A percentile compares a stretch with the other conserved stretches of the same genome.
Evolutionary conservation across 805 yeast species (phyloP).

Genomic region (Yamadazyma tumulicola): DNA sequence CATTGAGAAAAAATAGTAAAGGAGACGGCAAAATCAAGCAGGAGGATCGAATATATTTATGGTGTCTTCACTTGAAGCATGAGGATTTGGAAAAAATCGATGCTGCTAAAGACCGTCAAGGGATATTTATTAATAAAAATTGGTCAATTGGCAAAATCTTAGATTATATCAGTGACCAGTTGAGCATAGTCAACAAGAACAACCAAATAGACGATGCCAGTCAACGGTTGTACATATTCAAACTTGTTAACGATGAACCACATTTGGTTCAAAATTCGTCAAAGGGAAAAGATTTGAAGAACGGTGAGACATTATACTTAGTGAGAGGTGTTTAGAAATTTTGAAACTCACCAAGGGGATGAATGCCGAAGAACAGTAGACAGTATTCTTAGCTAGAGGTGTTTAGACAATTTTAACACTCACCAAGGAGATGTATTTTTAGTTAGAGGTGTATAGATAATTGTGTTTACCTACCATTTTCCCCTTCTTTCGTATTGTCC

Average conservation of each 20-base stretch:
- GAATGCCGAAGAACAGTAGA: no score
- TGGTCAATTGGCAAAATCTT: slow-evolving; percentile 62
- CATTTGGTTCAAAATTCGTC: slow-evolving; percentile 26
- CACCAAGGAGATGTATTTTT: no score
- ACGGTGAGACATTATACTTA: slow-evolving; percentile 50
- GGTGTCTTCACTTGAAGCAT: slow-evolving; percentile 38
- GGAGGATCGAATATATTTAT: slow-evolving; percentile 47
- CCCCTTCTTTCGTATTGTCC: no score
- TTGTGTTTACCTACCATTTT: no score
- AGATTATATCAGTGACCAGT: slow-evolving; percentile 47
- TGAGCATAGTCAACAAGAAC: slow-evolving; percentile 48
- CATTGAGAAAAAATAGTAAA: slow-evolving; percentile 41
- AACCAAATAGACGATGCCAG: slow-evolving; percentile 40
- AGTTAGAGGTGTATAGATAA: no score
- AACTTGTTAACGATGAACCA: slow-evolving; percentile 28
- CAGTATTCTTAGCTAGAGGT: no score
- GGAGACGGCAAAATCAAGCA: slow-evolving; percentile 47
- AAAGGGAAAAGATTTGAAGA: slow-evolving; percentile 36
- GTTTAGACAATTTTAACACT: no score
- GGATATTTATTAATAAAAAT: slow-evolving; percentile 47
- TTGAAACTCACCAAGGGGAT: no score
- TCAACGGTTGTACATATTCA: slow-evolving; percentile 48
- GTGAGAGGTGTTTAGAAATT: slow-evolving; percentile 58
- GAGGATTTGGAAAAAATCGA: slow-evolving; percentile 25
- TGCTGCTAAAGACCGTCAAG: slow-evolving; percentile 23